Conservation (phyloP, 495 filamentous ascomycete genomes). For the Bacidia gigantensis region DNA sequence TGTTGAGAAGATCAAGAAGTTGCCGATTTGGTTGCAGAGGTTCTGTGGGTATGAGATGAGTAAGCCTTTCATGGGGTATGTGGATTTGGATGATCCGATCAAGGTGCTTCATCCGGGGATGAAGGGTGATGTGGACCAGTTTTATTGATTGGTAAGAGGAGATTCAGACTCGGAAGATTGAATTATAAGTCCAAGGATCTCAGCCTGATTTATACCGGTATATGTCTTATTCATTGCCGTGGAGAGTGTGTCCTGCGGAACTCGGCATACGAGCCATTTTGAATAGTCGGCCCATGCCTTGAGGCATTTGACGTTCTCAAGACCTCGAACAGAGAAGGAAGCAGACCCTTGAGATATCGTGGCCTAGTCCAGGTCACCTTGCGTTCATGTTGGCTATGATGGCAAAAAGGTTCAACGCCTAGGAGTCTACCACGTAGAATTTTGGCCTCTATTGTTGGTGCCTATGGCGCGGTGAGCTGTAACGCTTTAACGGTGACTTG, state of each 20-base stretch:
- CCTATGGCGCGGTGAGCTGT: slow-evolving; percentile 4
- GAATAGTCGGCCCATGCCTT: slow-evolving; percentile 4
- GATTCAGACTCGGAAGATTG: too few relatives aligned
- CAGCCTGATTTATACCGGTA: slow-evolving; percentile 9
- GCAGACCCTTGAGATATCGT: slow-evolving; percentile 1
- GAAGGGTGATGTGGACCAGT: too few relatives aligned
- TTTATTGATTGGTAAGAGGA: too few relatives aligned
- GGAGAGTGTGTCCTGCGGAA: slow-evolving; percentile 4
- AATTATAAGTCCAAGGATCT: slow-evolving; percentile 3
- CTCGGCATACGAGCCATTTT: slow-evolving; percentile 9
- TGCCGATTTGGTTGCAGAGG: too few relatives aligned
- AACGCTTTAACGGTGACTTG: slow-evolving; percentile 10
- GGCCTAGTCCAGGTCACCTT: slow-evolving; percentile 5
- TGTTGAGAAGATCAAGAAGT: too few relatives aligned
- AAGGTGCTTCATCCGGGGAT: too few relatives aligned
- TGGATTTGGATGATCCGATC: too few relatives aligned
- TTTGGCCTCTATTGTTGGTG: slow-evolving; percentile 4
- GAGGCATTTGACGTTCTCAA: slow-evolving; percentile 13
- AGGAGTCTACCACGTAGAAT: slow-evolving; percentile 6
- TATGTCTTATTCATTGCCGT: slow-evolving; percentile 6
- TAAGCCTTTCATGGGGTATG: too few relatives aligned
- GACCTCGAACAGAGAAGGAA: slow-evolving; percentile 11
- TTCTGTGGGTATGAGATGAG: too few relatives aligned
- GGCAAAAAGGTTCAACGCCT: slow-evolving; percentile 2
- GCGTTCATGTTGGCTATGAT: slow-evolving; percentile 8